Evolutionary conservation across 371 early-diverging fungal genomes (phyloP), one percentile per base, ranked within the genome.

Genomic region (Nematocida sp.): DNA sequence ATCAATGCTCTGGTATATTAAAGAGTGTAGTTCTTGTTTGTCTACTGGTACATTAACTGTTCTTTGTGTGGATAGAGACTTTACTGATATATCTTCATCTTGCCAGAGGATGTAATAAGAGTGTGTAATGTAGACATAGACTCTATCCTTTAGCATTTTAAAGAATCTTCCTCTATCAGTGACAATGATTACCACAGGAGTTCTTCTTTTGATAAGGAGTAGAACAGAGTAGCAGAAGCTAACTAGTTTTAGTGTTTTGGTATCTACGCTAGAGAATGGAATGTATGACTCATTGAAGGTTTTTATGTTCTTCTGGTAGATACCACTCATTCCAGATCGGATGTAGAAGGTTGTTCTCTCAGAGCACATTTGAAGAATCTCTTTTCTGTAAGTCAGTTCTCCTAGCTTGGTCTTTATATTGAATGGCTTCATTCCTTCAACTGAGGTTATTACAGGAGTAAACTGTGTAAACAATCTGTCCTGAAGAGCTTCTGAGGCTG

Each of bases 401-500:
- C 74, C 74, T 15, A 70, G 74, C 58, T 60, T 70, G 7, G 74
- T 70, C 23, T 25, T 2, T 29, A 70, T 45, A n/a, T 70, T 5
- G 31, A 70, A 70, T 15, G 9, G 9, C 34, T 70, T 70, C 11
- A 70, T 48, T 15, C 74, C 74, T 31, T 61, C 74, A n/a, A 70
- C n/a, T 37, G 57, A 21, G 2, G 46, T 23, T 23, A 34, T 17
- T 13, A 49, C 7, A 0, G 74, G 74, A 47, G 49, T 29, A 34
- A 70, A 70, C 15, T 29, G 5, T 15, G 7, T 35, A 31, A 70
- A 70, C 41, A 70, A 35, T 17, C 17, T n/a, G 40, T 19, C 41
- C 9, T 45, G 1, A 11, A 98, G 88, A 7, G 94, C 92, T 81
- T 94, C 91, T 77, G 91, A 86, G 21, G 96, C 90, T n/a, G 91